phyloP scores from a whole-genome alignment of 2,329 filamentous ascomycete genomes.

The Colletotrichum sp. region DNA sequence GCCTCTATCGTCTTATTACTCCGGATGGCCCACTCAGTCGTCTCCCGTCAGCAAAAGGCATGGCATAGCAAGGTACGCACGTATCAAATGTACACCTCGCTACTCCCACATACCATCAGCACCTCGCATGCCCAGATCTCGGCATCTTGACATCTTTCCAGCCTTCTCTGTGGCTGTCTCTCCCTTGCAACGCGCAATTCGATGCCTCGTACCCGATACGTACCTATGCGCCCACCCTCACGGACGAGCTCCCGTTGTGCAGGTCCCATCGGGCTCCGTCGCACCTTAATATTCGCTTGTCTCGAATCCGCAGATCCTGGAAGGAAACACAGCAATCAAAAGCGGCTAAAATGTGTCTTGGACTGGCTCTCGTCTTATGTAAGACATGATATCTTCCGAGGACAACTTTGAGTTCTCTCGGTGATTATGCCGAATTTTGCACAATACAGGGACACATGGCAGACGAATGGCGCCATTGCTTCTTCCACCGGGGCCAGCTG shows the following conservation, averaged over 20 bases:
- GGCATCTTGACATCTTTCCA: neutral
- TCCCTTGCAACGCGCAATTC: neutral
- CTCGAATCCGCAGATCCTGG: neutral
- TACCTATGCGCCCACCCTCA: neutral
- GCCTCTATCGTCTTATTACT: neutral
- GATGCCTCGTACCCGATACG: neutral
- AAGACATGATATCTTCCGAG: neutral
- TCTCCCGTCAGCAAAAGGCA: neutral
- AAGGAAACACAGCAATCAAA: neutral
- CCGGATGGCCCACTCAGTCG: neutral
- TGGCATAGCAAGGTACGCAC: neutral
- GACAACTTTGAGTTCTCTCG: neutral
- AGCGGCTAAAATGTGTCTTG: neutral
- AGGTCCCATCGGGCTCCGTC: slow-evolving; percentile 1
- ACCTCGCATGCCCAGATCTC: neutral
- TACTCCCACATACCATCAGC: neutral
- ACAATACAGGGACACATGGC: neutral
- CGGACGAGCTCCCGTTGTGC: neutral
- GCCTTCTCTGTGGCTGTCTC: neutral
- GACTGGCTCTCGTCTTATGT: neutral
- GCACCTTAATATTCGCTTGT: slow-evolving; percentile 1
- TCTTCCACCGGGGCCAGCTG: neutral
- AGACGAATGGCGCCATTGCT: neutral
- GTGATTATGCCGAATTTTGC: neutral
- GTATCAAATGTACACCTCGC: neutral